Evolutionary conservation across 768 basidiomycete genomes (phyloP), one percentile per base, ranked within the genome.

Genomic region (Leccinum subgranulosum): DNA sequence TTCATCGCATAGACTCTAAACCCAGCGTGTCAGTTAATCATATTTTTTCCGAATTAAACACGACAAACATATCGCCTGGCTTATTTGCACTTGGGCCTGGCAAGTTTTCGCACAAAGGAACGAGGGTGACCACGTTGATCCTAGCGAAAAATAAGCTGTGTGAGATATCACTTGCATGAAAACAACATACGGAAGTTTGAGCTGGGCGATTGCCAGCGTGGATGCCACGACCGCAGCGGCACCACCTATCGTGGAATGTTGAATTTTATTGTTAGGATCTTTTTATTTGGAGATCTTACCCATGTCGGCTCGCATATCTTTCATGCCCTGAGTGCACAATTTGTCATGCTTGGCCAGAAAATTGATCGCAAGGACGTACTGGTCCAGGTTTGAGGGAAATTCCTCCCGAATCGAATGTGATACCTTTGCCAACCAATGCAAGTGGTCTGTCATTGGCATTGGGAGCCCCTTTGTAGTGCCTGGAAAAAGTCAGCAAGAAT

Each of bases 321-420:
- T 91, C 91, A 92, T 93, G 56, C 76, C 81, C 87, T 90, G 52
- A 3, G 51, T 29, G 25, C n/a, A 54, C 48, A 15, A 54, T 52
- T 14, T 12, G 53, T 58, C 14, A 53, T 17, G 14, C 21, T 17
- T 31, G 45, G 10, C 4, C 19, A 17, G 4, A 31, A 17, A 2
- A 23, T 46, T 6, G 19, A 51, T 19, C 45, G 51, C 53, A 47
- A 45, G 6, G 7, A 77, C 83, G 64, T 59, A 86, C 90, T 33
- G 79, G 79, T 33, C 79, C 68, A n/a, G 89, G 84, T 73, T 94
- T 94, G 71, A 95, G 74, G 58, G 87, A 88, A 71, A 93, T 93
- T 63, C 91, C 91, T 78, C 92, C 92, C 3, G 85, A 84, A 71
- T 95, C 92, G 61, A 94, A 95, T 15, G 92, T 93, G 68, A 94